phyloP scores from a whole-genome alignment of 345 rosid species.

The Bruguiera parviflora region DNA sequence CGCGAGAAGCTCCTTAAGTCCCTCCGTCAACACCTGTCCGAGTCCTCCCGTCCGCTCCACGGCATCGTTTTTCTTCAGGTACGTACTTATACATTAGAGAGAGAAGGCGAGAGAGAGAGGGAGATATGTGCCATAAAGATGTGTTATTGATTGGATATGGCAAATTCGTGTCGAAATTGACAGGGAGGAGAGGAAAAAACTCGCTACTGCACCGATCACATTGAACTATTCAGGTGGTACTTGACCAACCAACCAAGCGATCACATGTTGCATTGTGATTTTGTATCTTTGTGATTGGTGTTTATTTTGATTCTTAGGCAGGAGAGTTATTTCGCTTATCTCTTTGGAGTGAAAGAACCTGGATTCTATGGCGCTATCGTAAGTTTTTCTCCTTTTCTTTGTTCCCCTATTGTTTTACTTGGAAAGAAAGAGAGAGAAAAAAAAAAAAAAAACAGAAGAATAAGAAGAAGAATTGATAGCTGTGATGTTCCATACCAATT shows the following conservation, averaged over 20 bases:
- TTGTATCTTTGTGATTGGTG: neutral
- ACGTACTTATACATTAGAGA: neutral
- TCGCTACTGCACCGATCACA: constrained; percentile 88
- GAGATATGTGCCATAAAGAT: too few relatives aligned
- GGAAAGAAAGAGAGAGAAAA: neutral
- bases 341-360: constrained; percentile 88
- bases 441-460: neutral
- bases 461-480: too few relatives aligned
- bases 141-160: too few relatives aligned
- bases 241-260: neutral
- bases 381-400: constrained; percentile 33
- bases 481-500: too few relatives aligned
- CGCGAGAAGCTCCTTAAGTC: constrained; percentile 60
- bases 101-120: too few relatives aligned
- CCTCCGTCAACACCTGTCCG: constrained; percentile 47
- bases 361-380: constrained; percentile 86
- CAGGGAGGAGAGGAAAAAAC: constrained; percentile 87
- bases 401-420: neutral
- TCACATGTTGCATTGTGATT: neutral
- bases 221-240: constrained; percentile 94
- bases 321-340: constrained; percentile 88
- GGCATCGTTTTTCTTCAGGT: constrained; percentile 87
- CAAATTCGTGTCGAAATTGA: neutral
- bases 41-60: constrained; percentile 44
- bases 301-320: constrained; percentile 44